Evolutionary conservation across 768 basidiomycete genomes (phyloP).

Genomic region (Neoboletus magnificus): DNA sequence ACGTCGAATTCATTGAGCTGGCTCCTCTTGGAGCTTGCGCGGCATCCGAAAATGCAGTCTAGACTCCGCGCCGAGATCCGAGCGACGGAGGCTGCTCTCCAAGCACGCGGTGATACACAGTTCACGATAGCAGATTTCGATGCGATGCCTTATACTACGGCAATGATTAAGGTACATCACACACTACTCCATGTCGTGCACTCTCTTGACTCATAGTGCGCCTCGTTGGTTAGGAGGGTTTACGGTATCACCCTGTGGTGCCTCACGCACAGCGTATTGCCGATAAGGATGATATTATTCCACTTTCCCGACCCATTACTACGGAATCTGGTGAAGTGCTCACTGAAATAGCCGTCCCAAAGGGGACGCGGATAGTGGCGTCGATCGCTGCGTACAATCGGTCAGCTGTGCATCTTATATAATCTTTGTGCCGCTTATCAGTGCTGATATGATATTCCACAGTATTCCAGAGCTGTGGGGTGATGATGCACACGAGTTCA

Average conservation of each 20-base stretch:
- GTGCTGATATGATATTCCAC: neutral
- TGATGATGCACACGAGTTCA: constrained; percentile 30
- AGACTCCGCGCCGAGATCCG: constrained; percentile 45
- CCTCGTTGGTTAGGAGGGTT: constrained; percentile 36
- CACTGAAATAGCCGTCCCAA: constrained; percentile 44
- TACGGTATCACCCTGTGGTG: constrained; percentile 48
- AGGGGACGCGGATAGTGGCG: constrained; percentile 48
- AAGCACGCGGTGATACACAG: constrained; percentile 9
- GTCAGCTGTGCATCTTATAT: constrained; percentile 26
- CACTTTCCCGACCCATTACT: constrained; percentile 52
- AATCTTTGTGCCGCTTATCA: neutral
- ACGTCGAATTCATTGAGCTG: constrained; percentile 57
- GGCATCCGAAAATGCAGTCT: constrained; percentile 53
- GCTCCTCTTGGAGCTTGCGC: constrained; percentile 61
- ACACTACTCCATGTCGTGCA: constrained; percentile 12
- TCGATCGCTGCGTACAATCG: constrained; percentile 57
- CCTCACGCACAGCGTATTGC: constrained; percentile 54
- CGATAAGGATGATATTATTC: constrained; percentile 52
- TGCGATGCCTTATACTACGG: constrained; percentile 44
- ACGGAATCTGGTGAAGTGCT: constrained; percentile 44
- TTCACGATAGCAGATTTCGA: constrained; percentile 43
- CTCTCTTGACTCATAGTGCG: neutral
- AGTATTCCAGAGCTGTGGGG: constrained; percentile 33
- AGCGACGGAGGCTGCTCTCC: constrained; percentile 3
- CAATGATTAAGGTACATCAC: constrained; percentile 31